A percentile compares a stretch with the other conserved stretches of the same genome.
phyloP scores from a whole-genome alignment of 441 rosid genomes.

The Codiaeum variegatum region DNA sequence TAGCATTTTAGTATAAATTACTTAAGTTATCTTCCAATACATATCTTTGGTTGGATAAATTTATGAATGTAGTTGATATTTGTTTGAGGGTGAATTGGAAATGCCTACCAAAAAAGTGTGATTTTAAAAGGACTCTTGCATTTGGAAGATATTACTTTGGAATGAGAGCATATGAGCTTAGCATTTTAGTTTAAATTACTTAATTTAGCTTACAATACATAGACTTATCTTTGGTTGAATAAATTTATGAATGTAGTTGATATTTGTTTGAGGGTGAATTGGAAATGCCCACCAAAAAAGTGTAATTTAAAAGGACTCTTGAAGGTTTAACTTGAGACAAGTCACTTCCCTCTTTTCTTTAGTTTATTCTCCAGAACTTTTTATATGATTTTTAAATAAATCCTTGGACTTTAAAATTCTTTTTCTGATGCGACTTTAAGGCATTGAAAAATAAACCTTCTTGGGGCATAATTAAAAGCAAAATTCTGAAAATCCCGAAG shows the following conservation, averaged over 20 bases:
- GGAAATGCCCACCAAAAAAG: neutral
- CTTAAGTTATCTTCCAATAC: neutral
- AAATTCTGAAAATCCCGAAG: neutral
- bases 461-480: neutral
- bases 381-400: neutral
- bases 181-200: neutral
- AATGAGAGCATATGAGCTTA: neutral
- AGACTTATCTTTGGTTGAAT: no score
- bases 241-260: no score
- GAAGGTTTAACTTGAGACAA: neutral
- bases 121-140: neutral
- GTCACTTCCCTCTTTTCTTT: neutral
- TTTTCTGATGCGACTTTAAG: neutral
- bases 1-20: neutral
- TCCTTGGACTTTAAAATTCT: neutral
- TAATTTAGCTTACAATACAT: no score
- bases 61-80: no score
- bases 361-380: neutral
- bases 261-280: no score
- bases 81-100: no score
- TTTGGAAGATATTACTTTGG: no score
- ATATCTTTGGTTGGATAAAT: no score
- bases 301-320: neutral
- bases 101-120: neutral
- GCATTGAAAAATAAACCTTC: neutral